Base-by-base conservation (phyloP, 306 rosid genomes). In the Vicia sativa region DNA sequence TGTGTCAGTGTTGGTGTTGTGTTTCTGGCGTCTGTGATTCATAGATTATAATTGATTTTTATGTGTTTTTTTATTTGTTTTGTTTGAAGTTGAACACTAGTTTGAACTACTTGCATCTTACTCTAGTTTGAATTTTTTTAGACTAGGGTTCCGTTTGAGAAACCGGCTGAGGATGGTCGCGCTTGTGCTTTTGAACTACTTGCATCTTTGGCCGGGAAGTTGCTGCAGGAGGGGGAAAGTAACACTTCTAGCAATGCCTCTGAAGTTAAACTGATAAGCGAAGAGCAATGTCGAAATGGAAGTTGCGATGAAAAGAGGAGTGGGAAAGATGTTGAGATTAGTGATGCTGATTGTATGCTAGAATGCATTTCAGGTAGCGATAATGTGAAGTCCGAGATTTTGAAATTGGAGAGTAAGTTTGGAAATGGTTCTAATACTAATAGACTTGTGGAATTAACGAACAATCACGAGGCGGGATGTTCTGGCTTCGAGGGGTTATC, bases 141-240 rank as follows among this genome's bases (percentile, higher is more conserved):
- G 98, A 80, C 83, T 78, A 76, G 89, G 85, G 76, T 77, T 66
- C 69, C 81, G n/a, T 73, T 54, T 65, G 79, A 82, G 89, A 84
- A 83, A 75, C 70, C 56, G 11, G 78, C 50, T 14, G 81, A 82
- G 28, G 85, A 87, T 38, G 83, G 80, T 67, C 78, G n/a, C n/a
- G 77, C 71, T 65, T 86, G 88, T 77, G 95, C 95, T 35, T 78
- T 92, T 75, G 98, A 92, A 75, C 69, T 92, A 46, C 67, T 92
- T 80, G 96, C 96, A 74, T 83, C 96, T 73, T 74, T 92, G 77
- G 98, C 98, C n/a, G n/a, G 96, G 52, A 80, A 90, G 85, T 83
- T 92, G 64, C 81, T 92, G 89, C 79, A 66, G 81, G 96, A 92
- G 89, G 74, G n/a, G n/a, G n/a, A 85, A 80, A 86, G 96, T 77